Percentiles rank a stretch among this genome's conserved stretches.
Conservation (phyloP, 441 rosid species). For the Pelargonium cotyledonis region DNA sequence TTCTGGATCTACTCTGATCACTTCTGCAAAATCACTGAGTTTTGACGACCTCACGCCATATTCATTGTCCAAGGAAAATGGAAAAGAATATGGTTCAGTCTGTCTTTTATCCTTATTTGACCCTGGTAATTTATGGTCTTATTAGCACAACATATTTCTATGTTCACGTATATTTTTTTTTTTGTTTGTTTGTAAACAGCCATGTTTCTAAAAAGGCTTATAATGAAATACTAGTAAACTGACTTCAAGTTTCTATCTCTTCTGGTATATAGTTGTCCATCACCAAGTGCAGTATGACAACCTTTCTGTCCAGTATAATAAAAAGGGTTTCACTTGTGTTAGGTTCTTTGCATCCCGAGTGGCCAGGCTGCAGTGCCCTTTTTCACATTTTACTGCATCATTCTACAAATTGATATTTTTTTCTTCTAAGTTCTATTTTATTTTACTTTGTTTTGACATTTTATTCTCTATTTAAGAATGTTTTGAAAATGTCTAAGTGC, state of each 20-base stretch:
- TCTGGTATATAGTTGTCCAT: not conserved
- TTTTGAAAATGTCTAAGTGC: conserved; percentile 16
- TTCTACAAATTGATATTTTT: not conserved
- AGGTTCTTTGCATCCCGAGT: not conserved
- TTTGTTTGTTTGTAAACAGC: not conserved
- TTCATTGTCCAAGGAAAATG: not conserved
- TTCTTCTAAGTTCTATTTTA: not conserved
- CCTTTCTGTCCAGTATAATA: not conserved
- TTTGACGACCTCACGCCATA: not conserved
- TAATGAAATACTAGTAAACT: not conserved
- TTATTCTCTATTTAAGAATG: not conserved
- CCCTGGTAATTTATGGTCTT: not conserved
- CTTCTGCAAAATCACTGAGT: not conserved
- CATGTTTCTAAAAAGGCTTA: not conserved
- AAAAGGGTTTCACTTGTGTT: not conserved
- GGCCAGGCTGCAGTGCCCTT: not conserved
- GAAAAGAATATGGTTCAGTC: not conserved
- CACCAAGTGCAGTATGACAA: not conserved
- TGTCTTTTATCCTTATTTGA: not conserved
- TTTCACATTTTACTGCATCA: not conserved
- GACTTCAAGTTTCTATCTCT: not conserved
- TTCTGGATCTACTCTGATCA: not conserved
- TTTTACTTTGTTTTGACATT: too few relatives aligned
- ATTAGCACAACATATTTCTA: not conserved
- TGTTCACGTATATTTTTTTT: not conserved